Percentiles rank a stretch among this genome's conserved stretches.
phyloP scores from a whole-genome alignment of 1,139 yeast species.

The Yarrowia galli region DNA sequence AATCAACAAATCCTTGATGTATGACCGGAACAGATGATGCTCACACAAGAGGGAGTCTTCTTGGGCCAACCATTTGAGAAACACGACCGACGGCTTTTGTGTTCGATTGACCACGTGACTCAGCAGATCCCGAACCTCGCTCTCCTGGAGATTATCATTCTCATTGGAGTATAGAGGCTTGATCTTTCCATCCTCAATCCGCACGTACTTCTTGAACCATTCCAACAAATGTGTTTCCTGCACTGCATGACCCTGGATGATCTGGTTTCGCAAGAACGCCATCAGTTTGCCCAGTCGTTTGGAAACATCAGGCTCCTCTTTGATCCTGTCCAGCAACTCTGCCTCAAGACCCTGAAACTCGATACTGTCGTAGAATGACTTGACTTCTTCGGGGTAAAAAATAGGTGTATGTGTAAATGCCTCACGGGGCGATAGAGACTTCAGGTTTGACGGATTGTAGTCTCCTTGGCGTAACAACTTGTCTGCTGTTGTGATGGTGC shows the following conservation, averaged over 20 bases:
- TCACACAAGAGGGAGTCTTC: constrained; percentile 1
- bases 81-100: constrained; percentile 9
- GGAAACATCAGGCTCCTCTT: neutral
- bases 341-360: constrained; percentile 24
- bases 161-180: neutral
- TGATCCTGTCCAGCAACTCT: constrained; percentile 1
- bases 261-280: constrained; percentile 23
- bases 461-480: constrained; percentile 1
- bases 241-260: constrained; percentile 29
- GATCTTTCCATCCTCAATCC: constrained; percentile 1
- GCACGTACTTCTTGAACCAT: constrained; percentile 26
- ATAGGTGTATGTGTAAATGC: constrained; percentile 10
- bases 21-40: constrained; percentile 13
- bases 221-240: constrained; percentile 17
- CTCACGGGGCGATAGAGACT: neutral
- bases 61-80: constrained; percentile 11
- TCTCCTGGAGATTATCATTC: neutral
- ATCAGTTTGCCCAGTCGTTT: constrained; percentile 7
- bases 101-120: constrained; percentile 23
- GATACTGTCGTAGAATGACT: constrained; percentile 23
- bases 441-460: constrained; percentile 2
- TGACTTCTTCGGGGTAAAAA: constrained; percentile 23
- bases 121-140: neutral
- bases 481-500: constrained; percentile 15
- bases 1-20: constrained; percentile 17